phyloP scores from a whole-genome alignment of 2,329 filamentous ascomycete genomes.

The Talaromyces funiculosus region DNA sequence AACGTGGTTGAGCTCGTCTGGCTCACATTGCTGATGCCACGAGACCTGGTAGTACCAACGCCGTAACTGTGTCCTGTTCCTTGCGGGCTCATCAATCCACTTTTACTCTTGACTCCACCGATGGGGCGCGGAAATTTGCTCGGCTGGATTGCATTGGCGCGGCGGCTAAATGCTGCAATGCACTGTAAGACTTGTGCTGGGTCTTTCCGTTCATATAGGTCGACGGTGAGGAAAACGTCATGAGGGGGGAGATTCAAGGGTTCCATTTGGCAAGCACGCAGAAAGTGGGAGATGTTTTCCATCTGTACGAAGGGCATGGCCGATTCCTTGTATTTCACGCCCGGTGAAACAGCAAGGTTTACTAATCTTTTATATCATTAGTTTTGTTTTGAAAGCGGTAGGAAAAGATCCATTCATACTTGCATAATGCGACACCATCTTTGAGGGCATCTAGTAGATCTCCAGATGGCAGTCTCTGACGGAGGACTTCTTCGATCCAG shows the following conservation, averaged over 20 bases:
- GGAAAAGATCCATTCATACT: slow-evolving; percentile 46
- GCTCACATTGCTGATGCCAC: slow-evolving; percentile 25
- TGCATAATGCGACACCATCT: slow-evolving; percentile 89
- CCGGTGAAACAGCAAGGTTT: slow-evolving; percentile 71
- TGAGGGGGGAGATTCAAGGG: slow-evolving; percentile 86
- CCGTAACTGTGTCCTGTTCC: slow-evolving; percentile 48
- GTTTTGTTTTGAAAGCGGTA: neutral
- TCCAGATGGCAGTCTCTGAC: slow-evolving; percentile 62
- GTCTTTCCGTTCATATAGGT: slow-evolving; percentile 92
- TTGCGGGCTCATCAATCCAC: slow-evolving; percentile 59
- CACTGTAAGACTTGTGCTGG: slow-evolving; percentile 94
- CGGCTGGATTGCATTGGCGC: slow-evolving; percentile 70
- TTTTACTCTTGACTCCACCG: slow-evolving; percentile 60
- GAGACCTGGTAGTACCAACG: neutral
- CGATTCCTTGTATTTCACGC: slow-evolving; percentile 84
- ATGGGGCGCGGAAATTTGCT: slow-evolving; percentile 68
- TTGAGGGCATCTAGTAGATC: slow-evolving; percentile 83
- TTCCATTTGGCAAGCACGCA: slow-evolving; percentile 76
- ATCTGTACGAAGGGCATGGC: slow-evolving; percentile 98
- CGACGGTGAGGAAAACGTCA: slow-evolving; percentile 94
- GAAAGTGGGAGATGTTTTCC: slow-evolving; percentile 98
- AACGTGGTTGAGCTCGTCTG: slow-evolving; percentile 40
- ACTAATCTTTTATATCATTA: slow-evolving; percentile 57
- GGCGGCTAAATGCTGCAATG: slow-evolving; percentile 82
- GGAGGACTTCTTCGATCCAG: slow-evolving; percentile 81